A percentile compares a stretch with the other conserved stretches of the same genome.
These are phyloP conservation scores for Arachis hypogaea DNA, from an alignment of 306 rosid genomes.

Conservation along the genomic window DNA sequence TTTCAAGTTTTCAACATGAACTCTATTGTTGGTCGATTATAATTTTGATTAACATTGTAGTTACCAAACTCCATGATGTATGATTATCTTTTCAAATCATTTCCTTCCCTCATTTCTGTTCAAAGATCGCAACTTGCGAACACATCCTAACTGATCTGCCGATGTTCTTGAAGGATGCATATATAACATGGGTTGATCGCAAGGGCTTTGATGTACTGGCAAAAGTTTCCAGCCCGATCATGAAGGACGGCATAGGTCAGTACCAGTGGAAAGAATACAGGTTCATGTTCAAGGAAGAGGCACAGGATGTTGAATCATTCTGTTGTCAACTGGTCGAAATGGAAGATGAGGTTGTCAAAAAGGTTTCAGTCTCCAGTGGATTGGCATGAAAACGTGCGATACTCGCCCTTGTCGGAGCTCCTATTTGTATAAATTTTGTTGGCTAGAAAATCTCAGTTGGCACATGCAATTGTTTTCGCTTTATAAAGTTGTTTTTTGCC, in stretches of 20 bases:
- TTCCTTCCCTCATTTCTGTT: no score
- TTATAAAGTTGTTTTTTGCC: no score
- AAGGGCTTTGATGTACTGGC: slow-evolving; percentile 83
- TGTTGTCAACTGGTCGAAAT: slow-evolving; percentile 75
- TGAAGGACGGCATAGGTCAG: slow-evolving; percentile 54
- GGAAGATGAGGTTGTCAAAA: slow-evolving; percentile 77
- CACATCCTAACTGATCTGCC: slow-evolving; percentile 20
- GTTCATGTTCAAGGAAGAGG: slow-evolving; percentile 66
- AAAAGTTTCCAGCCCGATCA: slow-evolving; percentile 51
- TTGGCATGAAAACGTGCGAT: slow-evolving; percentile 36
- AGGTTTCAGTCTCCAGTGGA: slow-evolving; percentile 73
- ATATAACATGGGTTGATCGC: slow-evolving; percentile 62
- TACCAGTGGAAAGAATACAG: slow-evolving; percentile 80
- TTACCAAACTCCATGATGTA: not conserved
- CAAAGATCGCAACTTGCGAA: no score
- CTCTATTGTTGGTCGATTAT: slow-evolving; percentile 7
- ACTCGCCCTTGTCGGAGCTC: not conserved
- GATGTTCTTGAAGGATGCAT: slow-evolving; percentile 69
- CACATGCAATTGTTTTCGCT: no score
- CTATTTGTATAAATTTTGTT: not conserved
- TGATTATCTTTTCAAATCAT: no score
- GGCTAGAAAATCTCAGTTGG: no score
- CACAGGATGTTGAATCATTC: slow-evolving; percentile 60
- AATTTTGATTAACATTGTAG: slow-evolving; percentile 7
- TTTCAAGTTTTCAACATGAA: not conserved